Conservation (phyloP, 1,284 basidiomycete genomes). For the Retiboletus fuscus region DNA sequence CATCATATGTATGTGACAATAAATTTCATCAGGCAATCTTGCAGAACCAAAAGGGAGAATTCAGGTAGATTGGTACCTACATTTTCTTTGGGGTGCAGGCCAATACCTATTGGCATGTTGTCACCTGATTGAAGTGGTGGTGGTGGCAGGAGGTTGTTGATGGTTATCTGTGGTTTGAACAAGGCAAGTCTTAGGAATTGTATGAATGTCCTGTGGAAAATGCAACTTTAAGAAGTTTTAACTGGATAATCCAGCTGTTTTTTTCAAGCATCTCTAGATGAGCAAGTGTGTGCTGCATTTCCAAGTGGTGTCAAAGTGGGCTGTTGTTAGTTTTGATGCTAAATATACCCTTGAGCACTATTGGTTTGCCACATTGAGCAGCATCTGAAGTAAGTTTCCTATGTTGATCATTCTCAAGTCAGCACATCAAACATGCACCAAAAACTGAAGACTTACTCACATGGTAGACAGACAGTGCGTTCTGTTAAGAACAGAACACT, state of each 20-base stretch:
- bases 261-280: constrained; percentile 1
- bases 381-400: neutral
- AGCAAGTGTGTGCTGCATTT: neutral
- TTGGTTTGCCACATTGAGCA: neutral
- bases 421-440: neutral
- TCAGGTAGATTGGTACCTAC: neutral
- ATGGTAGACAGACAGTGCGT: neutral
- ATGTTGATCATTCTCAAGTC: no score
- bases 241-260: neutral
- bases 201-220: neutral
- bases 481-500: no score
- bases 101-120: neutral
- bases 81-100: neutral
- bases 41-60: neutral
- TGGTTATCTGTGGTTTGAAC: neutral
- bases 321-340: neutral
- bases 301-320: neutral
- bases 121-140: neutral
- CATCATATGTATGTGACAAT: neutral
- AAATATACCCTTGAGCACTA: neutral
- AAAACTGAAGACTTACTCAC: neutral
- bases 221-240: neutral
- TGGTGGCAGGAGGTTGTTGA: neutral
- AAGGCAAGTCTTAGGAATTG: neutral
- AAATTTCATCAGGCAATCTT: no score